Evolutionary conservation across 2,329 filamentous ascomycete genomes (phyloP).

Genomic region (Trichoderma endophyticum): DNA sequence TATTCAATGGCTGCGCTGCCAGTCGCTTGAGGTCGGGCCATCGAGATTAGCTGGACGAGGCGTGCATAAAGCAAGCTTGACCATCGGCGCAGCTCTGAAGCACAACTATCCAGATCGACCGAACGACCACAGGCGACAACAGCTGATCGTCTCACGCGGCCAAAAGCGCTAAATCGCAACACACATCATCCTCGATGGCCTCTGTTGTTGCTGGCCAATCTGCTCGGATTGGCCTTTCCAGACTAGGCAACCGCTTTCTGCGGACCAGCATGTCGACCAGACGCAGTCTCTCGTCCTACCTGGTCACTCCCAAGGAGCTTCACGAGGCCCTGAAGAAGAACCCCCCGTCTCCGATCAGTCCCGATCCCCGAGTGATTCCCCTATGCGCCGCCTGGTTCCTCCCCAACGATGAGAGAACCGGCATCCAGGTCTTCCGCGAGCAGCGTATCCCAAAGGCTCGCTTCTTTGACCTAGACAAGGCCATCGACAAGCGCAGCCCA

Average conservation of each 20-base stretch:
- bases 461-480: constrained; percentile 93
- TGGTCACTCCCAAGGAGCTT: constrained; percentile 82
- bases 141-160: background rate
- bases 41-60: constrained; percentile 16
- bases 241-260: constrained; percentile 34
- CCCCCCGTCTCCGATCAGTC: constrained; percentile 72
- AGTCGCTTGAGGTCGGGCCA: constrained; percentile 15
- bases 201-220: constrained; percentile 43
- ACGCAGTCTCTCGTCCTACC: constrained; percentile 67
- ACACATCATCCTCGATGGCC: constrained; percentile 37
- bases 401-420: constrained; percentile 82
- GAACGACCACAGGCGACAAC: background rate
- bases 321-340: constrained; percentile 78
- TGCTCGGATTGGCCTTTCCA: constrained; percentile 39
- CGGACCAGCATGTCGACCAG: constrained; percentile 29
- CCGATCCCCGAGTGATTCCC: constrained; percentile 78
- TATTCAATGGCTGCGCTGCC: constrained; percentile 16
- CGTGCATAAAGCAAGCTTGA: background rate
- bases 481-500: constrained; percentile 81
- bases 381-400: constrained; percentile 96
- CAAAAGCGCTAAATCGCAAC: background rate
- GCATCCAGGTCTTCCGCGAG: constrained; percentile 75
- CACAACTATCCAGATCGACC: background rate
- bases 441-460: constrained; percentile 83
- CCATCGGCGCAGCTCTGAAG: background rate